Conservation (phyloP, 2,329 filamentous ascomycete species). For the Rhinocladiella similis region DNA sequence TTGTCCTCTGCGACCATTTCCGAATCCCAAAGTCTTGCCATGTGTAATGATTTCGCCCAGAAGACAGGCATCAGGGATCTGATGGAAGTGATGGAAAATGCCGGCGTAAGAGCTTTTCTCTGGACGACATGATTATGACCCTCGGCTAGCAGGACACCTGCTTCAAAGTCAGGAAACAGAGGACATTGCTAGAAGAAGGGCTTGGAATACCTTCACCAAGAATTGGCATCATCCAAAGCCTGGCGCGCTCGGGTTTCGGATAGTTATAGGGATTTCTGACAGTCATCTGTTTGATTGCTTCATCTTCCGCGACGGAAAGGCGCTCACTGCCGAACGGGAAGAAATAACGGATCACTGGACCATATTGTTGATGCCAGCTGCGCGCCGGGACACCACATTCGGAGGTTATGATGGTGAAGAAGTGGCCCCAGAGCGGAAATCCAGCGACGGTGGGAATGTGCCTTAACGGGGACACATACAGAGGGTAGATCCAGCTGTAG, state of each 20-base stretch:
- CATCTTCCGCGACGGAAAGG: conserved; percentile 46
- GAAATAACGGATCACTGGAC: conserved; percentile 45
- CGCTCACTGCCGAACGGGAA: conserved; percentile 49
- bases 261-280: conserved; percentile 45
- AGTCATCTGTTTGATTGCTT: conserved; percentile 47
- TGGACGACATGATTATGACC: conserved; percentile 45
- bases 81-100: conserved; percentile 43
- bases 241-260: conserved; percentile 39
- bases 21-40: conserved; percentile 46
- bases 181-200: not conserved
- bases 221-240: conserved; percentile 45
- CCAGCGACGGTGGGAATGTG: conserved; percentile 53
- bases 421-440: conserved; percentile 45
- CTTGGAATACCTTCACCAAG: conserved; percentile 36
- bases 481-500: conserved; percentile 51
- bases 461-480: conserved; percentile 58
- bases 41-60: conserved; percentile 43
- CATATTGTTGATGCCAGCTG: conserved; percentile 41
- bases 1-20: conserved; percentile 33
- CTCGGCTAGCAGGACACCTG: conserved; percentile 45
- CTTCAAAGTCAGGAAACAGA: not conserved
- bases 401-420: conserved; percentile 43
- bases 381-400: conserved; percentile 44
- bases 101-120: conserved; percentile 41
- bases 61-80: conserved; percentile 41